Evolutionary conservation across 179 eudicot species (phyloP).

Genomic region (Silene noctiflora): DNA sequence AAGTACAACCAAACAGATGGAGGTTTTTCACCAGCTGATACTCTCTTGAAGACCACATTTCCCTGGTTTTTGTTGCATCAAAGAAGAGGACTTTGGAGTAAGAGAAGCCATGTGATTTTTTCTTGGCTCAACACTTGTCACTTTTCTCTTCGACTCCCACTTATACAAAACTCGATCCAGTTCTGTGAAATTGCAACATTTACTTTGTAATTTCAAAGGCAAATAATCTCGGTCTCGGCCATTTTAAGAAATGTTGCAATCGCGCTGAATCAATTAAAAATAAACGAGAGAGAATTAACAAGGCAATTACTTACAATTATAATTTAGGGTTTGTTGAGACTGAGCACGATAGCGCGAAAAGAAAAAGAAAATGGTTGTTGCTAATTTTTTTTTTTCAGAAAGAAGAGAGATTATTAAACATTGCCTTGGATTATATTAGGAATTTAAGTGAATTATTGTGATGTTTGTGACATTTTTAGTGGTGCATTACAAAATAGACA

Average conservation of each 20-base stretch:
- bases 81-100: constrained; percentile 47
- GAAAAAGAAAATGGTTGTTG: neutral
- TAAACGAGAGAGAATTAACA: no score
- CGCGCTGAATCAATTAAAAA: no score
- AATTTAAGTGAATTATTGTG: neutral
- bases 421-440: no score
- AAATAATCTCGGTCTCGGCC: no score
- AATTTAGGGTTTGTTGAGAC: no score
- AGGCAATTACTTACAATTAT: no score
- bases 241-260: no score
- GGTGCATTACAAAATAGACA: constrained; percentile 10
- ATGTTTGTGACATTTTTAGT: neutral
- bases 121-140: constrained; percentile 79
- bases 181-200: neutral
- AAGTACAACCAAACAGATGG: constrained; percentile 29
- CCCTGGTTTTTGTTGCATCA: constrained; percentile 39
- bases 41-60: constrained; percentile 48
- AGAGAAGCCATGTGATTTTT: constrained; percentile 76
- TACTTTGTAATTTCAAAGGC: neutral
- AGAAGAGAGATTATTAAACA: no score
- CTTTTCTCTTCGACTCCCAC: constrained; percentile 24
- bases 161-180: neutral
- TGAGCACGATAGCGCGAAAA: no score
- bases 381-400: neutral
- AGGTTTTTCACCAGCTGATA: constrained; percentile 48